Evolutionary conservation across 352 stramenopile species (phyloP).

Genomic region (Globisporangium alternatum): DNA sequence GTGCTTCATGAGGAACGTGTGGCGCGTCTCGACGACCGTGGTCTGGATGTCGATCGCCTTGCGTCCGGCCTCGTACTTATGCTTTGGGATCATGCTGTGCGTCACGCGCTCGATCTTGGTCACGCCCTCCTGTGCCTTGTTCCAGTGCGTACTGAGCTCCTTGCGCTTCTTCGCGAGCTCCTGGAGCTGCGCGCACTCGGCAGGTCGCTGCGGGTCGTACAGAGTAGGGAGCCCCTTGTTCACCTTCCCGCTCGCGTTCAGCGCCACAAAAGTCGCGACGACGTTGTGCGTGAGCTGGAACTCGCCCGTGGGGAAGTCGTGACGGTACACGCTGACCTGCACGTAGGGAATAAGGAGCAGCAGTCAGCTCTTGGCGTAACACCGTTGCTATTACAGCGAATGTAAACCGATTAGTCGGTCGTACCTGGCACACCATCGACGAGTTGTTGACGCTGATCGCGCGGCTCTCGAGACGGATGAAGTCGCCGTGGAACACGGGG

Average conservation of each 20-base stretch:
- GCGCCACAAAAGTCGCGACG: constrained; percentile 38
- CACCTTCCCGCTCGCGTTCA: constrained; percentile 23
- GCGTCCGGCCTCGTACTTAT: constrained; percentile 9
- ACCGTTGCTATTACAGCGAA: too few species aligned
- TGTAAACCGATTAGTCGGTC: neutral
- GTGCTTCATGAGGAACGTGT: constrained; percentile 39
- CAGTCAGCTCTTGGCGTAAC: neutral
- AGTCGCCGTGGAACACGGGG: constrained; percentile 40
- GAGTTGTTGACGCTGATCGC: constrained; percentile 36
- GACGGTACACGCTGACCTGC: constrained; percentile 37
- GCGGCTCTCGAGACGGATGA: constrained; percentile 38
- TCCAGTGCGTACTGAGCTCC: constrained; percentile 30
- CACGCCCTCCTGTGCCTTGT: constrained; percentile 27
- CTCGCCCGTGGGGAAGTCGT: constrained; percentile 29
- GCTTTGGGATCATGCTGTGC: constrained; percentile 27
- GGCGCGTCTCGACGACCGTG: constrained; percentile 35
- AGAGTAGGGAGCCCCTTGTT: constrained; percentile 22
- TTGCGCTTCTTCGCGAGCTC: constrained; percentile 30
- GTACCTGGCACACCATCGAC: constrained; percentile 38
- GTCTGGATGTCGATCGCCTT: constrained; percentile 27
- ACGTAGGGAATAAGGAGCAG: neutral
- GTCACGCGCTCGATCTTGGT: constrained; percentile 25
- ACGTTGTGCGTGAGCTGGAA: constrained; percentile 48
- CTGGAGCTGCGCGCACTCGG: constrained; percentile 27
- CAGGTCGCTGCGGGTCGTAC: constrained; percentile 21